These are phyloP conservation scores for Vicia faba DNA, from an alignment of 306 rosid species.

Conservation along the genomic window DNA sequence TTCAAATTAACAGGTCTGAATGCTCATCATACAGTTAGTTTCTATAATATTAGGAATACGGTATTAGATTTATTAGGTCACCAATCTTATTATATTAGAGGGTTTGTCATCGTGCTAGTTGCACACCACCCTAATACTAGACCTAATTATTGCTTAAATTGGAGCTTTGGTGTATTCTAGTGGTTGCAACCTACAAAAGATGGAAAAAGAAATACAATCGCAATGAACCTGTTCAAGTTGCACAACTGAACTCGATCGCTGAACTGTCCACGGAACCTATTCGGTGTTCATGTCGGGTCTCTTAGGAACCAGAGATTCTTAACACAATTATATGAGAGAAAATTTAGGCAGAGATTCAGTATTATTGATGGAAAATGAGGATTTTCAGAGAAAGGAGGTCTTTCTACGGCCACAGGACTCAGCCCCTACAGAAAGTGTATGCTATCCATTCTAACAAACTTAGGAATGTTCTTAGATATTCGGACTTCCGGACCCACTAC, in stretches of 20 bases:
- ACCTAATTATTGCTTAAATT: constrained; percentile 5
- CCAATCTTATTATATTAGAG: not conserved
- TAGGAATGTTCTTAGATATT: too few species aligned
- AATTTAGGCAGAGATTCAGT: too few species aligned
- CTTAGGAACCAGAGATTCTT: too few species aligned
- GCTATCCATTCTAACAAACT: too few species aligned
- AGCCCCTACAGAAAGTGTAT: too few species aligned
- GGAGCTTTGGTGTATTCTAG: constrained; percentile 2
- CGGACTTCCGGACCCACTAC: too few species aligned
- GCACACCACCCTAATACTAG: constrained; percentile 7
- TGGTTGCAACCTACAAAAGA: not conserved
- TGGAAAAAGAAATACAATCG: not conserved
- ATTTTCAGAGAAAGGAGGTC: too few species aligned
- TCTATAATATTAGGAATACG: not conserved
- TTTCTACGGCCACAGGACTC: too few species aligned
- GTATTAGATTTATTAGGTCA: constrained; percentile 18
- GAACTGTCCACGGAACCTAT: not conserved
- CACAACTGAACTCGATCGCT: not conserved
- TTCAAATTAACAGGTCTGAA: not conserved
- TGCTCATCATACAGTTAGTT: too few species aligned
- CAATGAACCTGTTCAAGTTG: not conserved
- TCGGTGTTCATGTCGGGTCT: too few species aligned
- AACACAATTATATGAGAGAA: too few species aligned
- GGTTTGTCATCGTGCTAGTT: not conserved
- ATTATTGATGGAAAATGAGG: too few species aligned